Evolutionary conservation across 2,329 filamentous ascomycete species (phyloP).

Genomic region (Fusarium nanum): DNA sequence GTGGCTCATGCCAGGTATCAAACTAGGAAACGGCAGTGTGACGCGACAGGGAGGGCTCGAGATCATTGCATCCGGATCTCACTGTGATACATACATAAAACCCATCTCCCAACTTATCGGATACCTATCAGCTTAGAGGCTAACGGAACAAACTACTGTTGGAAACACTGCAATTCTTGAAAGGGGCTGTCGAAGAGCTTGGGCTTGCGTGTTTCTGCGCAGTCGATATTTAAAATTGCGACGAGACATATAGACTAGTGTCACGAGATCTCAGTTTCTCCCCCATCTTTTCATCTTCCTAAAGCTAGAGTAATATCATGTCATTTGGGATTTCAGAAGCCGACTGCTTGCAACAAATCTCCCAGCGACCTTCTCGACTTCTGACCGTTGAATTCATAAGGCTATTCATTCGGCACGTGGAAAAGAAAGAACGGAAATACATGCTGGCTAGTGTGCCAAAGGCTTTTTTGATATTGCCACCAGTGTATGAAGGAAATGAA

Average conservation of each 20-base stretch:
- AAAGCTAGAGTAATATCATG: background rate
- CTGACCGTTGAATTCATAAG: background rate
- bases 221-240: background rate
- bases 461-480: too few relatives aligned
- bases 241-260: background rate
- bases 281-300: background rate
- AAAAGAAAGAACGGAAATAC: background rate
- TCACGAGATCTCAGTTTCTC: background rate
- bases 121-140: background rate
- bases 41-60: background rate
- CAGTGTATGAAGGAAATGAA: background rate
- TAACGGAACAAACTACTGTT: background rate
- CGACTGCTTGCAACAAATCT: background rate
- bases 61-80: background rate
- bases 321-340: background rate
- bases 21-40: constrained; percentile 7
- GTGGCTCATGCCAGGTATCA: constrained; percentile 8
- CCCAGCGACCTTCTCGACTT: background rate
- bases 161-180: background rate
- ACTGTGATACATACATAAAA: background rate
- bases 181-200: background rate
- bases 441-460: background rate
- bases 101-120: background rate
- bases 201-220: background rate
- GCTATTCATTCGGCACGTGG: background rate